These are phyloP conservation scores for Fusarium tricinctum DNA, from an alignment of 2,329 filamentous ascomycete species.

Conservation along the genomic window DNA sequence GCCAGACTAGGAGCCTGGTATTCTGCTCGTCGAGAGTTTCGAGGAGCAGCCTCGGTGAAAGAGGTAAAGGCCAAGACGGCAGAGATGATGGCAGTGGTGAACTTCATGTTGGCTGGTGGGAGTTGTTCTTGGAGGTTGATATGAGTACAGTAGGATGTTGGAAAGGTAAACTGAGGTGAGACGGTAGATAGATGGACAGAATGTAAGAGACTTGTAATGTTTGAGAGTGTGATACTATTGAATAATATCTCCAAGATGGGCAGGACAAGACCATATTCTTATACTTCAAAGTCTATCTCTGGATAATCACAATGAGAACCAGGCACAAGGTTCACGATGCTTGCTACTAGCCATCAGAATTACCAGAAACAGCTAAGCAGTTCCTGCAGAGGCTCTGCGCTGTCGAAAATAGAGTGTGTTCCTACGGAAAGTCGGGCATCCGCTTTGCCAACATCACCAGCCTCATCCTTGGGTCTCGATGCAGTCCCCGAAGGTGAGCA, in stretches of 20 bases:
- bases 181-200: background rate
- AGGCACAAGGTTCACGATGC: constrained; percentile 19
- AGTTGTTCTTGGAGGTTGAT: background rate
- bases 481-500: background rate
- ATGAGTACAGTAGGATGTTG: background rate
- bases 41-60: constrained; percentile 49
- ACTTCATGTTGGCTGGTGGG: constrained; percentile 52
- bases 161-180: background rate
- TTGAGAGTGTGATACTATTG: constrained; percentile 35
- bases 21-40: constrained; percentile 31
- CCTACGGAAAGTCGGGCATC: constrained; percentile 33
- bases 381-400: constrained; percentile 17
- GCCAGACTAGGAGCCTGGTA: constrained; percentile 51
- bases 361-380: constrained; percentile 7
- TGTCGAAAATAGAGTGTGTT: constrained; percentile 31
- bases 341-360: constrained; percentile 2
- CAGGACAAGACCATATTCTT: constrained; percentile 41
- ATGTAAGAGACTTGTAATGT: constrained; percentile 1
- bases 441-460: constrained; percentile 31
- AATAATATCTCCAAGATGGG: constrained; percentile 35
- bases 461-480: constrained; percentile 29
- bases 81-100: constrained; percentile 52
- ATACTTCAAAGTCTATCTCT: constrained; percentile 32
- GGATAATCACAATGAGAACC: constrained; percentile 14
- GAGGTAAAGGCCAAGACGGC: constrained; percentile 59